Evolutionary conservation across 192 early-diverging fungal species (phyloP).

Genomic region (Gonapodya prolifera): DNA sequence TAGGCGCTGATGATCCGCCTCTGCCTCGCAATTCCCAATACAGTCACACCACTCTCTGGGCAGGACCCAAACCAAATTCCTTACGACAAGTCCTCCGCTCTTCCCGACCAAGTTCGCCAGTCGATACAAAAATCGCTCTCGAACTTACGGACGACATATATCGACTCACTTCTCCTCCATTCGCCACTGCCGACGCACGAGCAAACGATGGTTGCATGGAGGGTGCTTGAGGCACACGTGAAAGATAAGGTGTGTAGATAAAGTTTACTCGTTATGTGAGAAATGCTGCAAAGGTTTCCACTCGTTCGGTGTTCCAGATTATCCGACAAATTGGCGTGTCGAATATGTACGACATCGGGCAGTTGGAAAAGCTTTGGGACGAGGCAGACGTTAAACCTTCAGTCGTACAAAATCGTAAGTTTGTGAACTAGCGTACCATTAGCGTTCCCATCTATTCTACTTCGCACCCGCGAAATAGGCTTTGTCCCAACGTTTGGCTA

Average conservation of each 20-base stretch:
- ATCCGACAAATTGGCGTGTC: not conserved
- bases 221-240: not conserved
- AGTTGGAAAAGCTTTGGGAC: not conserved
- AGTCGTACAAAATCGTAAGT: not conserved
- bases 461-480: not conserved
- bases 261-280: too few species aligned
- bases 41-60: not conserved
- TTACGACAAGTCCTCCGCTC: not conserved
- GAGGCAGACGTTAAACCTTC: not conserved
- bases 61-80: not conserved
- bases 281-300: too few species aligned
- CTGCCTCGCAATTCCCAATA: not conserved
- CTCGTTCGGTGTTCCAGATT: too few species aligned
- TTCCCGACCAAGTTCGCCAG: not conserved
- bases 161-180: conserved; percentile 4
- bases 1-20: too few species aligned
- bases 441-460: not conserved
- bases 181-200: conserved; percentile 3
- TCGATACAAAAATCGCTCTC: not conserved
- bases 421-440: not conserved
- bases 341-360: not conserved
- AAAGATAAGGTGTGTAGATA: conserved; percentile 2
- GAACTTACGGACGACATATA: not conserved
- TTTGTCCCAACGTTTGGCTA: not conserved
- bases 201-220: not conserved